phyloP scores from a whole-genome alignment of 257 asterid genomes.

The Lithospermum erythrorhizon region DNA sequence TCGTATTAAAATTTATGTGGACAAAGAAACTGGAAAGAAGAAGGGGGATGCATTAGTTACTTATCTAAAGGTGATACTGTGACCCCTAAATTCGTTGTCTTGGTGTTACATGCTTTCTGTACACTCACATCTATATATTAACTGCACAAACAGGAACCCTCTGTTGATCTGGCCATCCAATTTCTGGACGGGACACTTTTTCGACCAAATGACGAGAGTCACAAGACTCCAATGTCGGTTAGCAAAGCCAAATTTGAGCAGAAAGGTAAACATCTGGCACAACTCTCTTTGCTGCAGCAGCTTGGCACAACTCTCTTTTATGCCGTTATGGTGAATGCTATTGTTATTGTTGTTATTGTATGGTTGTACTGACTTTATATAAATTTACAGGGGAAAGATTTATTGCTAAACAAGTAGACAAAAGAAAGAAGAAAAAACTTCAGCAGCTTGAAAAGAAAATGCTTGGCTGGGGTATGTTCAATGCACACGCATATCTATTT shows the following conservation, averaged over 20 bases:
- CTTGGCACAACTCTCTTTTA: not conserved
- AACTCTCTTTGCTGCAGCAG: constrained; percentile 10
- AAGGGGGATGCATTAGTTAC: constrained; percentile 96
- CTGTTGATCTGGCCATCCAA: constrained; percentile 79
- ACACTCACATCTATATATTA: constrained; percentile 4
- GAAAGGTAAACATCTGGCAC: constrained; percentile 43
- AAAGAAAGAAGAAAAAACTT: constrained; percentile 76
- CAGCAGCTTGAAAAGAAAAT: constrained; percentile 85
- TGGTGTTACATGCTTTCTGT: not conserved
- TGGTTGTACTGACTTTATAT: constrained; percentile 10
- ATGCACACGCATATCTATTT: not conserved
- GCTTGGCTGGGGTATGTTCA: constrained; percentile 92
- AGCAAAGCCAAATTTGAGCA: constrained; percentile 82
- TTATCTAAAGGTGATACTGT: constrained; percentile 62
- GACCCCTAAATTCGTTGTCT: constrained; percentile 10
- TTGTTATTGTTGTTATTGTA: too few relatives aligned
- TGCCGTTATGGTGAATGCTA: too few relatives aligned
- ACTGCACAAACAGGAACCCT: constrained; percentile 58
- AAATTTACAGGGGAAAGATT: constrained; percentile 58
- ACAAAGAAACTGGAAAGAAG: constrained; percentile 74
- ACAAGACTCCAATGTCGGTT: constrained; percentile 68
- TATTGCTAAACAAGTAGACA: constrained; percentile 74
- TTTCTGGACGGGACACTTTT: constrained; percentile 84
- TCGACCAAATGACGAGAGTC: constrained; percentile 36
- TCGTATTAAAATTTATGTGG: constrained; percentile 78